Conservation (phyloP, 2,329 filamentous ascomycete genomes). For the Colletotrichum navitas region DNA sequence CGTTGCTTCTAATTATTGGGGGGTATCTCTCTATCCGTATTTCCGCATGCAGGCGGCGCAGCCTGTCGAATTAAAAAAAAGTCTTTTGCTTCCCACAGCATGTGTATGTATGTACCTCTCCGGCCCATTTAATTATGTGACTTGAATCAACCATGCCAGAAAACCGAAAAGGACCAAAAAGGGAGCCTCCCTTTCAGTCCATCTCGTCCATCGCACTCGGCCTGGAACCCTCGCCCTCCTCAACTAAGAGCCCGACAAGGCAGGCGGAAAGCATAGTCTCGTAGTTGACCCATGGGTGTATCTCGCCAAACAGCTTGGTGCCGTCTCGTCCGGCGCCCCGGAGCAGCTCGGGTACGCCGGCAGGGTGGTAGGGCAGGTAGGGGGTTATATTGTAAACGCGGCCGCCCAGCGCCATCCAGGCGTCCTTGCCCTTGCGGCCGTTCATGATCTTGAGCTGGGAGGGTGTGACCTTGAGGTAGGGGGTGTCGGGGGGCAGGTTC, state of each 20-base stretch:
- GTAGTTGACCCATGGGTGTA: slow-evolving; percentile 80
- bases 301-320: slow-evolving; percentile 73
- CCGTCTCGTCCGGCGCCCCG: slow-evolving; percentile 72
- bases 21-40: slow-evolving; percentile 50
- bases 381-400: slow-evolving; percentile 95
- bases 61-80: slow-evolving; percentile 14
- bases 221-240: slow-evolving; percentile 63
- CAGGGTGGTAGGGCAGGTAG: slow-evolving; percentile 91
- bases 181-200: slow-evolving; percentile 60
- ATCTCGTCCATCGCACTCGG: slow-evolving; percentile 68
- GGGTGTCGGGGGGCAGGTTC: slow-evolving; percentile 64
- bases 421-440: slow-evolving; percentile 85
- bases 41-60: slow-evolving; percentile 7
- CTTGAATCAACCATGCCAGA: not conserved
- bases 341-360: slow-evolving; percentile 81
- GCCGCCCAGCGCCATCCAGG: slow-evolving; percentile 91
- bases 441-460: slow-evolving; percentile 82
- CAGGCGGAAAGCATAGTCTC: slow-evolving; percentile 76
- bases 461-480: slow-evolving; percentile 82
- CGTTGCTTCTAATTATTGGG: slow-evolving; percentile 43
- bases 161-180: not conserved
- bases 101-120: not conserved
- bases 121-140: not conserved
- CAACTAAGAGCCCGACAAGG: slow-evolving; percentile 72
- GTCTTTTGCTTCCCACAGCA: slow-evolving; percentile 3